Evolutionary conservation across 1,284 basidiomycete genomes (phyloP).

Genomic region (Malassezia sympodialis): DNA sequence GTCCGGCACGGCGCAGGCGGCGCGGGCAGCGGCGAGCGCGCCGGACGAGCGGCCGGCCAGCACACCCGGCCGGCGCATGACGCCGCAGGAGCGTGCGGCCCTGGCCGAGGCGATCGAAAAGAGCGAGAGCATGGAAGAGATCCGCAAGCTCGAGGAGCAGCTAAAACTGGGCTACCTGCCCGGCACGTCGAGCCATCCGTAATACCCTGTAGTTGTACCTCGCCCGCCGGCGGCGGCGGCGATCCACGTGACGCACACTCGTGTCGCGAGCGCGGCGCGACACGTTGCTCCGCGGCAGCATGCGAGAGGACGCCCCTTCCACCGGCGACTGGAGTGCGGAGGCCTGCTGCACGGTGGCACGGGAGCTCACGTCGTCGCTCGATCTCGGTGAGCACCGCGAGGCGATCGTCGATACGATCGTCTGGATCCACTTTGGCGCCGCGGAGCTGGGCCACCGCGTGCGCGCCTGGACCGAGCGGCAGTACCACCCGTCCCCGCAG

Average conservation of each 20-base stretch:
- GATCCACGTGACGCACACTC: background rate
- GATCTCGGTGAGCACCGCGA: conserved; percentile 38
- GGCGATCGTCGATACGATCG: conserved; percentile 75
- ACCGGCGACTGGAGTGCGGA: conserved; percentile 46
- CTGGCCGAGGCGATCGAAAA: conserved; percentile 81
- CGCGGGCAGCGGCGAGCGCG: conserved; percentile 53
- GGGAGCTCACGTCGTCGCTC: conserved; percentile 37
- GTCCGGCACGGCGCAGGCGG: conserved; percentile 57
- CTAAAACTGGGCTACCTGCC: conserved; percentile 33
- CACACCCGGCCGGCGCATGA: conserved; percentile 64
- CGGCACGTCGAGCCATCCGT: background rate
- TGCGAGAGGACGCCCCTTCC: conserved; percentile 1
- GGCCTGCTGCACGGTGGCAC: conserved; percentile 44
- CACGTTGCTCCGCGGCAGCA: background rate
- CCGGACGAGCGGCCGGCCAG: conserved; percentile 34
- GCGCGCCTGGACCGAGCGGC: conserved; percentile 79
- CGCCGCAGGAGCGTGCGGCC: conserved; percentile 77
- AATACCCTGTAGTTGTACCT: background rate
- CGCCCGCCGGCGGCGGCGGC: background rate
- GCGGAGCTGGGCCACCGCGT: conserved; percentile 79
- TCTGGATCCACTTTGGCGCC: conserved; percentile 81
- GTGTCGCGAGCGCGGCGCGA: background rate
- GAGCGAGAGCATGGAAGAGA: conserved; percentile 69
- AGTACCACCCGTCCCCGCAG: conserved; percentile 93
- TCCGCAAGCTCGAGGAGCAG: conserved; percentile 37